A percentile compares a stretch with the other conserved stretches of the same genome.
Conservation (phyloP, 129 eudicot species). For the Helichrysum umbraculigerum region DNA sequence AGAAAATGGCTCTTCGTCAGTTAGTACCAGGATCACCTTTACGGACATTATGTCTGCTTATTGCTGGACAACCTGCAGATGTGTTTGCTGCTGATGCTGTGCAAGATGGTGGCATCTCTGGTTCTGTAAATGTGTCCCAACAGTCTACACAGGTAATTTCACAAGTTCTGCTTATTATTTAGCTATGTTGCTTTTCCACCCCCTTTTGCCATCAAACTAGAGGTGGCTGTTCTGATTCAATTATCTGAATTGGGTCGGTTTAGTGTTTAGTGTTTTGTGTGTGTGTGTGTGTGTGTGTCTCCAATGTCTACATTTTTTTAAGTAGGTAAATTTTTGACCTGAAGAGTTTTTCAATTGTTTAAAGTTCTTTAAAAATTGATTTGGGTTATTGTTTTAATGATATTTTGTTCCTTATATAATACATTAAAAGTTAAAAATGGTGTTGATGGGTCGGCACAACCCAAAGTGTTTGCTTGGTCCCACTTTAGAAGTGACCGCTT, state of each 20-base stretch:
- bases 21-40: conserved; percentile 86
- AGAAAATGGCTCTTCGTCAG: conserved; percentile 85
- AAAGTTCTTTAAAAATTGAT: too few species aligned
- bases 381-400: too few species aligned
- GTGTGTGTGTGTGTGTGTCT: not conserved
- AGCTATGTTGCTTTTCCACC: not conserved
- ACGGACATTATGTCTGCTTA: conserved; percentile 90
- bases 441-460: not conserved
- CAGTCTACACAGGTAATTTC: conserved; percentile 62
- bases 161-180: not conserved
- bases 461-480: not conserved
- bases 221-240: not conserved
- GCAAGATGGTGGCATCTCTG: conserved; percentile 40
- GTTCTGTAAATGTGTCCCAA: conserved; percentile 30
- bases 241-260: not conserved
- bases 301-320: not conserved
- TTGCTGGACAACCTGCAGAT: conserved; percentile 92
- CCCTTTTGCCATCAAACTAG: not conserved
- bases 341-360: not conserved
- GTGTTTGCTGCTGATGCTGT: conserved; percentile 60
- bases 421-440: not conserved
- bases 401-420: not conserved
- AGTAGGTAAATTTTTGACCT: not conserved
- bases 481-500: not conserved
- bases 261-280: too few species aligned